Conservation (phyloP, 768 basidiomycete genomes). For the Amanita polypyramis region DNA sequence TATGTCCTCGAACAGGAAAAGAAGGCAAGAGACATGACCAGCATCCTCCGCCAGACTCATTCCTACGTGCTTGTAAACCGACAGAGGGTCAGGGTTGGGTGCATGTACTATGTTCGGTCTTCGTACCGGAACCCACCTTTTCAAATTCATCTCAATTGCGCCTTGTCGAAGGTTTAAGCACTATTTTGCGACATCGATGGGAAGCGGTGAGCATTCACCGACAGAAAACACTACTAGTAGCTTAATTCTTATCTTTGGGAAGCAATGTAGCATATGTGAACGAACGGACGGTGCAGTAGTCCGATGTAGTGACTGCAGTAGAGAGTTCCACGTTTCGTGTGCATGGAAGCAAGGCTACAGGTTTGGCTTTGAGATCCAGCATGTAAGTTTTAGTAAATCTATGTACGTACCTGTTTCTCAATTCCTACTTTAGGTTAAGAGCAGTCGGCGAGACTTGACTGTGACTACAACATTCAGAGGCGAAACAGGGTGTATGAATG, state of each 20-base stretch:
- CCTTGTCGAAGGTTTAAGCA: constrained; percentile 79
- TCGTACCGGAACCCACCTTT: constrained; percentile 76
- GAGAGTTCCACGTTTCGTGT: constrained; percentile 81
- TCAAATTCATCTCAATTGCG: constrained; percentile 65
- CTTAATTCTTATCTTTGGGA: constrained; percentile 3
- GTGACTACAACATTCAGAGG: constrained; percentile 66
- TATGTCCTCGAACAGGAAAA: constrained; percentile 59
- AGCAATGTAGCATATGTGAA: constrained; percentile 74
- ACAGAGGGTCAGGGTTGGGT: constrained; percentile 93
- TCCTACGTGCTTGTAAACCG: constrained; percentile 71
- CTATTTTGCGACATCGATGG: constrained; percentile 65
- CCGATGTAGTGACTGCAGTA: constrained; percentile 73
- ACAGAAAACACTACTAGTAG: not conserved
- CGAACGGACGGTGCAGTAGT: constrained; percentile 69
- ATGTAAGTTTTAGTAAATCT: constrained; percentile 34
- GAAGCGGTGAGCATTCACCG: constrained; percentile 40
- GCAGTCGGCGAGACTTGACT: constrained; percentile 58
- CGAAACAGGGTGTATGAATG: constrained; percentile 67
- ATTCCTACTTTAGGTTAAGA: constrained; percentile 48
- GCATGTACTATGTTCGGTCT: constrained; percentile 84
- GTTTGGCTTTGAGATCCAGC: constrained; percentile 90
- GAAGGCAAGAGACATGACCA: constrained; percentile 38
- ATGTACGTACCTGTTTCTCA: not conserved
- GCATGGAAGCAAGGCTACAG: constrained; percentile 78
- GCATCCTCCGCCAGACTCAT: constrained; percentile 47